Percentiles rank a stretch among this genome's conserved stretches.
Evolutionary conservation across 345 rosid species (phyloP).

Genomic region (Carallia pectinifolia): DNA sequence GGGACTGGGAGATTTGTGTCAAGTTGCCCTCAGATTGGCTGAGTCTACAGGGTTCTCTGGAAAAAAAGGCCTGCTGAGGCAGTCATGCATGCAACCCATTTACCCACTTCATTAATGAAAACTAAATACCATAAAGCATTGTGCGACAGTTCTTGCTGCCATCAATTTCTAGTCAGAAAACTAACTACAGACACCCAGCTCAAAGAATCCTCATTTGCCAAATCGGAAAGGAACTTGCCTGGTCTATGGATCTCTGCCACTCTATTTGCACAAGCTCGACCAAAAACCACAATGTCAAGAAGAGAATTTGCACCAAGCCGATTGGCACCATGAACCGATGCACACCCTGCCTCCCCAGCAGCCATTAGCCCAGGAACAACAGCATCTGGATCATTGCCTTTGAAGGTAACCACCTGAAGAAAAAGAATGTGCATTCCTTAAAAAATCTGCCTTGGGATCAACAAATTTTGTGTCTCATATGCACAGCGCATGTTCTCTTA

Average conservation of each 20-base stretch:
- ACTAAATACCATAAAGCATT: too few relatives aligned
- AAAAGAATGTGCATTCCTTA: neutral
- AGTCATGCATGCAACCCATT: too few relatives aligned
- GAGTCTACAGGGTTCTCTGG: neutral
- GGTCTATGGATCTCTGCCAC: slow-evolving; percentile 83
- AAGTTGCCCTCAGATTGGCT: neutral
- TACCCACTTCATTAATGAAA: too few relatives aligned
- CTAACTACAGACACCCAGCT: too few relatives aligned
- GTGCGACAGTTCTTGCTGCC: too few relatives aligned
- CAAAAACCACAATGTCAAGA: slow-evolving; percentile 94
- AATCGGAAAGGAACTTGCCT: slow-evolving; percentile 36
- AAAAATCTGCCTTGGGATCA: neutral
- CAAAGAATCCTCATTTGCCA: neutral
- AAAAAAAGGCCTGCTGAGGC: neutral
- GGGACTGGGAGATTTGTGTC: neutral
- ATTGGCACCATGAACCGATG: slow-evolving; percentile 98
- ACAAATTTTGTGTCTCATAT: too few relatives aligned
- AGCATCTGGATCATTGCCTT: slow-evolving; percentile 74
- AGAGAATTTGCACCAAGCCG: slow-evolving; percentile 97
- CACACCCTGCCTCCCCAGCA: slow-evolving; percentile 99
- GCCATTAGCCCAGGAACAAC: slow-evolving; percentile 94
- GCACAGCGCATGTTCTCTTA: too few relatives aligned
- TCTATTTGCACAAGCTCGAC: slow-evolving; percentile 96
- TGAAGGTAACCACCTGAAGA: slow-evolving; percentile 73
- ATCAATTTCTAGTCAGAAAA: too few relatives aligned